Evolutionary conservation across 1,284 basidiomycete genomes (phyloP).

Genomic region (Cryptococcus sp.): DNA sequence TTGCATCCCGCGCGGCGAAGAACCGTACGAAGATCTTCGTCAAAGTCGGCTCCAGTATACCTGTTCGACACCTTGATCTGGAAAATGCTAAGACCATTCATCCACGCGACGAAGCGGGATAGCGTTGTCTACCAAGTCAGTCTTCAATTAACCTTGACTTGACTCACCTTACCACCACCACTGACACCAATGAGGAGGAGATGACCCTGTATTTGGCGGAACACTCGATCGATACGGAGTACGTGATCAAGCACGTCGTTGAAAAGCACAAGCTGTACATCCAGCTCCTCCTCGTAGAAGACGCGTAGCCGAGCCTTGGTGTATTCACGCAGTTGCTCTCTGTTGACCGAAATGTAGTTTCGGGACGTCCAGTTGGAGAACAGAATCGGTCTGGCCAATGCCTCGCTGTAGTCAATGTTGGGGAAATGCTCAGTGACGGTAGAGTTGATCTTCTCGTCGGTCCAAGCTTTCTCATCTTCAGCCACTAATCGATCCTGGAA

Average conservation of each 20-base stretch:
- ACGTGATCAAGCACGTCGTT: constrained; percentile 98
- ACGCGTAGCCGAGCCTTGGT: constrained; percentile 93
- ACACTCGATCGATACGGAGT: constrained; percentile 96
- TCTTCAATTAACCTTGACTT: neutral
- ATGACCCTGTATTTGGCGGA: constrained; percentile 97
- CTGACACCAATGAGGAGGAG: constrained; percentile 94
- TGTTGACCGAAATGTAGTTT: constrained; percentile 90
- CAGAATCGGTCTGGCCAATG: constrained; percentile 83
- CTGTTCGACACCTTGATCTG: constrained; percentile 99
- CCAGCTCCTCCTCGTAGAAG: constrained; percentile 97
- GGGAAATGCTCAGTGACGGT: constrained; percentile 88
- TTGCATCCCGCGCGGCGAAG: constrained; percentile 94
- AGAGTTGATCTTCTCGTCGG: constrained; percentile 86
- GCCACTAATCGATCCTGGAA: constrained; percentile 97
- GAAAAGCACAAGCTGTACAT: constrained; percentile 97
- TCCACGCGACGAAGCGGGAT: constrained; percentile 98
- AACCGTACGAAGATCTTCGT: constrained; percentile 92
- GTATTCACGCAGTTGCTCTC: constrained; percentile 90
- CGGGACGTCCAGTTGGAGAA: constrained; percentile 99
- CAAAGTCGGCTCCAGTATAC: constrained; percentile 97
- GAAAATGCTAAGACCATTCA: constrained; percentile 98
- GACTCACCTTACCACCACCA: constrained; percentile 88
- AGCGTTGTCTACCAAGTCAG: constrained; percentile 74
- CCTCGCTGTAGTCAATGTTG: constrained; percentile 79
- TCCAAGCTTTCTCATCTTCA: constrained; percentile 91